Conservation (phyloP, 441 rosid species). For the Gossypium aridum region DNA sequence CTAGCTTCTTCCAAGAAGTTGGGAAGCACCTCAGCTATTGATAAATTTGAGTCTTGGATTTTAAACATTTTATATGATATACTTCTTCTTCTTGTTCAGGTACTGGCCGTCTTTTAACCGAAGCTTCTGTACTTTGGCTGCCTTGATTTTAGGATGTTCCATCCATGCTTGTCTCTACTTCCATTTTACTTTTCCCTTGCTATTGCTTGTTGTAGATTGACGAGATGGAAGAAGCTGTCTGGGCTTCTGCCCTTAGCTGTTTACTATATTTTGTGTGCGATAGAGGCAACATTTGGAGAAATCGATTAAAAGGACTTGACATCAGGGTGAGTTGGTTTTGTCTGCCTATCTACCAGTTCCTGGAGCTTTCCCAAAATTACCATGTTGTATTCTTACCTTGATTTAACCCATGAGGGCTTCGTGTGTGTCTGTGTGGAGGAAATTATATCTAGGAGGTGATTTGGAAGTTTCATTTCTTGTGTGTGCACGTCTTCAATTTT, state of each 20-base stretch:
- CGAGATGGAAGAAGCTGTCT: slow-evolving; percentile 87
- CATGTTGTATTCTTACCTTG: neutral
- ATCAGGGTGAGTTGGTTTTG: slow-evolving; percentile 68
- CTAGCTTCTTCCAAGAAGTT: slow-evolving; percentile 43
- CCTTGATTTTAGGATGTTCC: neutral
- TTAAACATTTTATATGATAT: slow-evolving; percentile 79
- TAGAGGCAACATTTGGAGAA: slow-evolving; percentile 80
- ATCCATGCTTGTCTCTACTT: no score
- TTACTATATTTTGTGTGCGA: slow-evolving; percentile 92
- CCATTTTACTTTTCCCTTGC: no score
- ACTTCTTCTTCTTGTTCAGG: slow-evolving; percentile 98
- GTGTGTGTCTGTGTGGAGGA: neutral
- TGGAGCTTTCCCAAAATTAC: neutral
- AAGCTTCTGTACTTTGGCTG: neutral
- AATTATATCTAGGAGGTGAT: neutral
- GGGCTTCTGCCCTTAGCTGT: slow-evolving; percentile 98
- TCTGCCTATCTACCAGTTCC: slow-evolving; percentile 1
- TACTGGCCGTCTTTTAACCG: slow-evolving; percentile 15
- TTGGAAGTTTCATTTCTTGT: neutral
- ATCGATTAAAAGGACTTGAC: slow-evolving; percentile 85
- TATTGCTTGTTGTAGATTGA: slow-evolving; percentile 50
- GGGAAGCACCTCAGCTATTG: slow-evolving; percentile 60
- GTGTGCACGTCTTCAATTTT: neutral
- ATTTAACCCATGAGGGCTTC: neutral
- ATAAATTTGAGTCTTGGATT: slow-evolving; percentile 88